A percentile compares a stretch with the other conserved stretches of the same genome.
Evolutionary conservation across 345 rosid species (phyloP).

Genomic region (Salix dunnii): DNA sequence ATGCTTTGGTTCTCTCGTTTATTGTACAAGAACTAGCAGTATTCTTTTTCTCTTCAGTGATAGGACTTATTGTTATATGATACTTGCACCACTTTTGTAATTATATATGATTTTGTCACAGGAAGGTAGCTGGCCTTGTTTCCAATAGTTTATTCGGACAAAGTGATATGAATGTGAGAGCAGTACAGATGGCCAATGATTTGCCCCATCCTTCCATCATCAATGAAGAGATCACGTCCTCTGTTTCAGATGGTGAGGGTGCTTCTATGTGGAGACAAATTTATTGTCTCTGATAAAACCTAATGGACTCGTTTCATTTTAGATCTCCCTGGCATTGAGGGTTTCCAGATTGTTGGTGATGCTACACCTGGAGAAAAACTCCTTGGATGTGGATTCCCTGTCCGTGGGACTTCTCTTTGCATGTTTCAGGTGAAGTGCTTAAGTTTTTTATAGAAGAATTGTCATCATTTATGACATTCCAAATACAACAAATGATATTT

Average conservation of each 20-base stretch:
- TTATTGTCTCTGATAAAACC: conserved; percentile 14
- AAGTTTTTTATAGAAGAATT: conserved; percentile 7
- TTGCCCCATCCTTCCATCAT: conserved; percentile 24
- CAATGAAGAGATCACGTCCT: conserved; percentile 32
- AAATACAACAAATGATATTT: not conserved
- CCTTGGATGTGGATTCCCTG: conserved; percentile 90
- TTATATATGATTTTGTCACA: conserved; percentile 18
- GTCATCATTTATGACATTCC: not conserved
- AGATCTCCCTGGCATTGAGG: conserved; percentile 89
- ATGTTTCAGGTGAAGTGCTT: conserved; percentile 75
- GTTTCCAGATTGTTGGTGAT: conserved; percentile 86
- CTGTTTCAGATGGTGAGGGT: conserved; percentile 46
- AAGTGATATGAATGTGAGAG: conserved; percentile 9
- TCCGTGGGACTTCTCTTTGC: conserved; percentile 90
- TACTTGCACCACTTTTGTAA: not conserved
- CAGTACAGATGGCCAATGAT: conserved; percentile 22
- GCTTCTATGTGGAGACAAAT: conserved; percentile 4
- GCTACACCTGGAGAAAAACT: conserved; percentile 87
- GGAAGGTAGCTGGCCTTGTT: conserved; percentile 19
- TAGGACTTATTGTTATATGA: not conserved
- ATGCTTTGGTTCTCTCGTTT: too few species aligned
- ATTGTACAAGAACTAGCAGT: too few species aligned
- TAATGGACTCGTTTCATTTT: conserved; percentile 29
- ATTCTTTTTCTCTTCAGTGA: not conserved
- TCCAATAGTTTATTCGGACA: conserved; percentile 29